Base-by-base conservation (phyloP, 225 moss, liverwort and hornwort genomes). In the Neckera pumila region DNA sequence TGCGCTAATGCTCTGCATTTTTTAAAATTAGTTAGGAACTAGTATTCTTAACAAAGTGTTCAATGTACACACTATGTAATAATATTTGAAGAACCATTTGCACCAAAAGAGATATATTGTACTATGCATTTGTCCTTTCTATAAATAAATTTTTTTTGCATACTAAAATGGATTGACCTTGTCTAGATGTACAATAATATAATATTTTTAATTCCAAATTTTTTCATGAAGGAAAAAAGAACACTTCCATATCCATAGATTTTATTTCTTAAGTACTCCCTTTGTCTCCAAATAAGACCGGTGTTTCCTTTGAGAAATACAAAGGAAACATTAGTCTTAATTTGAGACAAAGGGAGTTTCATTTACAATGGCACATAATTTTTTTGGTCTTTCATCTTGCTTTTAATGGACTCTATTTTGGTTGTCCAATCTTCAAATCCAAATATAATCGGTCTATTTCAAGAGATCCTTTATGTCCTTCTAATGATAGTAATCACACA, bases 51-150 rank as follows among this genome's bases (percentile, higher is more conserved):
- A 21, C 3, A 66, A 12, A n/a, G n/a, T 66, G 2, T 3, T 20
- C 11, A 66, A 36, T 66, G 11, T 36, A 6, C 3, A 6, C 4
- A 2, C 4, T 12, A 2, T 1, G 0, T 3, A 13, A 22, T 38
- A 38, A 69, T 38, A 12, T 69, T 66, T 38, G 23, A 69, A 69
- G 23, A 69, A 38, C 23, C 12, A n/a, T 38, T 38, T 69, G n/a
- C 12, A n/a, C 23, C 6, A 69, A 69, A 38, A 49, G 2, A 38
- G 0, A 4, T 38, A 38, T 7, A 12, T 1, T 0, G 4, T 67
- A 22, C 12, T 23, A 38, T 38, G 4, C 13, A 23, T 69, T 23
- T 69, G 38, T 36, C 69, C 0, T 38, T 11, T n/a, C 21, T 12
- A n/a, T n/a, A 3, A 66, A 20, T 36, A 11, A 11, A 1, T 47